These are phyloP conservation scores for Cochlearia excelsa DNA, from an alignment of 345 rosid species.

Conservation along the genomic window DNA sequence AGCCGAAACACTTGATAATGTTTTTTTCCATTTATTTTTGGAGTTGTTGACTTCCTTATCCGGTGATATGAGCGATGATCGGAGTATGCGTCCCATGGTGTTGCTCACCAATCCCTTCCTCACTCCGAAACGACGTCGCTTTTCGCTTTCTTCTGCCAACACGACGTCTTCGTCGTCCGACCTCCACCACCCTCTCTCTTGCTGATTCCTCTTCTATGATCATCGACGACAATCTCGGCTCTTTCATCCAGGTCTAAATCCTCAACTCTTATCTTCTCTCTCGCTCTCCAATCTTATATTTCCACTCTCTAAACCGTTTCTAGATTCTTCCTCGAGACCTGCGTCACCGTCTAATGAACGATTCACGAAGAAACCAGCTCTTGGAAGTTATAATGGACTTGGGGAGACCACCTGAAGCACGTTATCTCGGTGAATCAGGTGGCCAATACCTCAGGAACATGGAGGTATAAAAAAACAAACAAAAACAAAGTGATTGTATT, in stretches of 20 bases:
- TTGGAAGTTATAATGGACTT: slow-evolving; percentile 60
- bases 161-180: slow-evolving; percentile 9
- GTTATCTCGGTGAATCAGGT: slow-evolving; percentile 53
- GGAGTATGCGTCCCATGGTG: slow-evolving; percentile 33
- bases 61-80: slow-evolving; percentile 21
- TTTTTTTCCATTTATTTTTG: no score
- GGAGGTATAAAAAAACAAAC: slow-evolving; percentile 37
- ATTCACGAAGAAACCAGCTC: slow-evolving; percentile 50
- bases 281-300: background rate
- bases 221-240: slow-evolving; percentile 49
- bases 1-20: no score
- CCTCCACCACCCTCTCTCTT: background rate
- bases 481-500: background rate
- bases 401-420: slow-evolving; percentile 65
- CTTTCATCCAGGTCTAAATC: slow-evolving; percentile 44
- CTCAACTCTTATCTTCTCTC: slow-evolving; percentile 17
- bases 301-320: background rate
- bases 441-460: slow-evolving; percentile 49
- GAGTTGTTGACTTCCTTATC: slow-evolving; percentile 20
- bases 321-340: slow-evolving; percentile 62
- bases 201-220: slow-evolving; percentile 27
- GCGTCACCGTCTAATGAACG: slow-evolving; percentile 43
- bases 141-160: slow-evolving; percentile 13
- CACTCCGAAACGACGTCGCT: slow-evolving; percentile 4
- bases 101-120: background rate